Base-by-base conservation (phyloP, 345 rosid species). In the Syzygium aromaticum region DNA sequence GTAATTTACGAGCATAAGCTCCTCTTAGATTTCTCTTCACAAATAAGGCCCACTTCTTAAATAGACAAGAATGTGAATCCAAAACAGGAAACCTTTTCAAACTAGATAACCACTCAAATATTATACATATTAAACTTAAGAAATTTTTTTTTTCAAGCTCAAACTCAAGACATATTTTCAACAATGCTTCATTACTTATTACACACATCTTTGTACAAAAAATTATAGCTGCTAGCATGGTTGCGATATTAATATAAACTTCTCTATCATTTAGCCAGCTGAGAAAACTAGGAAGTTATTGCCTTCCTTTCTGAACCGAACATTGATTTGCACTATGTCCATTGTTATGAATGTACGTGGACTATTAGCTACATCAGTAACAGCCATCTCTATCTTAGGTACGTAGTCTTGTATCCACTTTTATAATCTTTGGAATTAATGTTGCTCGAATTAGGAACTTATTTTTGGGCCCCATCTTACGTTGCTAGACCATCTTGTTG, bases 231-330 rank as follows among this genome's bases (percentile, higher is more conserved):
- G 2, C 80, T 67, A 33, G 49, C 33, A 33, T 22, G 25, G 7
- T 89, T 97, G 90, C 96, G 95, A 90, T 95, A 94, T 86, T 95
- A 95, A 86, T 96, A 97, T 86, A 54, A 97, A 96, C 89, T 87
- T 94, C 51, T 96, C 92, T n/a, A 91, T 91, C 11, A 94, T 94
- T 89, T 73, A 93, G 52, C 94, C 95, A 96, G 98, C 95, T 90
- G 88, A 86, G 98, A 96, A 88, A 89, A 63, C 87, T 52, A 22
- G 16, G 92, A 89, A 84, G 30, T 38, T 2, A 92, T 90, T 63
- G 92, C 57, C 14, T 11, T 38, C 80, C 80, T 33, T 73, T 73
- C 80, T 73, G 7, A 73, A 16, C 80, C 49, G 6, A 73, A 17
- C 80, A 73, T 73, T 19, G 46, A 33, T 73, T 19, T 33, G 25